phyloP scores from a whole-genome alignment of 1,284 basidiomycete genomes.

The Cutaneotrichosporon daszewskae region DNA sequence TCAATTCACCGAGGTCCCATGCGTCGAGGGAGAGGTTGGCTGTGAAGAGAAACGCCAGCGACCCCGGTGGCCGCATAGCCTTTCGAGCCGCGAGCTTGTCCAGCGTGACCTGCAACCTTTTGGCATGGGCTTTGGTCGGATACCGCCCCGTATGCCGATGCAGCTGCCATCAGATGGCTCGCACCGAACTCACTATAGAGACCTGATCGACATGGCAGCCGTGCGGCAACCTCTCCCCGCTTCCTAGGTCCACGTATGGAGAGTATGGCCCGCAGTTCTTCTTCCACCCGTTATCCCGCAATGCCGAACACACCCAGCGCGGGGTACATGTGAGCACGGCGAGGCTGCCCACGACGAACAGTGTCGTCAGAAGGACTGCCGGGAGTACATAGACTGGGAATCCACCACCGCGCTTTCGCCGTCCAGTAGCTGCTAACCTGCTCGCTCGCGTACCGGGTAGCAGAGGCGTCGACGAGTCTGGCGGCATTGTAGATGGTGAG shows the following conservation, averaged over 20 bases:
- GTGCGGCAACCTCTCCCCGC: constrained; percentile 26
- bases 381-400: too few species aligned
- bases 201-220: constrained; percentile 42
- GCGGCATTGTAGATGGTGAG: too few species aligned
- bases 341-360: too few species aligned
- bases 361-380: too few species aligned
- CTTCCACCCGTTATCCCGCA: constrained; percentile 26
- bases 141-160: constrained; percentile 77
- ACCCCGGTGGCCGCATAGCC: constrained; percentile 45
- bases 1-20: constrained; percentile 53
- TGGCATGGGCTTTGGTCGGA: constrained; percentile 57
- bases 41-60: constrained; percentile 57
- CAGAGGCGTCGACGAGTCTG: too few species aligned
- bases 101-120: constrained; percentile 52
- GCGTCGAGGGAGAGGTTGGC: constrained; percentile 60
- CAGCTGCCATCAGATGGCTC: constrained; percentile 52
- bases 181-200: constrained; percentile 29
- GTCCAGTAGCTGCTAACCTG: too few species aligned
- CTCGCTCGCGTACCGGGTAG: too few species aligned
- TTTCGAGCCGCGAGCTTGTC: constrained; percentile 39
- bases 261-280: constrained; percentile 37
- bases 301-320: neutral
- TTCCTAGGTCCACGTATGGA: constrained; percentile 21
- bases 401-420: too few species aligned
- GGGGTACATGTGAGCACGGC: neutral